Conservation (phyloP, 768 basidiomycete genomes). For the Ephemerocybe angulata region DNA sequence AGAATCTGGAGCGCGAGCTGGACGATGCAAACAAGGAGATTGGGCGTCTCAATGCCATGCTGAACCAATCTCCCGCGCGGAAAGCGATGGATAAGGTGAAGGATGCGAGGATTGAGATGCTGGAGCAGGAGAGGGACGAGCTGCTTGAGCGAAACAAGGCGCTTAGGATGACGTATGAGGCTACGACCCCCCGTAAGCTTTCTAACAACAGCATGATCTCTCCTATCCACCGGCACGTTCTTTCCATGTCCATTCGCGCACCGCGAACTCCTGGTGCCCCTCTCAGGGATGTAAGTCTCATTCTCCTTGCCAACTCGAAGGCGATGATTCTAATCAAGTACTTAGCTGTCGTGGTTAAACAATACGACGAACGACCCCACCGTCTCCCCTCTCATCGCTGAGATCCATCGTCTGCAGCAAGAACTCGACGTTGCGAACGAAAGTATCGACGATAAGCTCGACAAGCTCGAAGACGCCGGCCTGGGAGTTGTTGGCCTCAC, state of each 20-base stretch:
- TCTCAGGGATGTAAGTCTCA: slow-evolving; percentile 62
- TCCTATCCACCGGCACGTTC: slow-evolving; percentile 70
- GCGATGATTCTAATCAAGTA: slow-evolving; percentile 5
- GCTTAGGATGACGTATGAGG: slow-evolving; percentile 48
- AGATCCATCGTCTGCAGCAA: slow-evolving; percentile 68
- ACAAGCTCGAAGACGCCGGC: slow-evolving; percentile 79
- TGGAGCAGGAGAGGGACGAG: slow-evolving; percentile 76
- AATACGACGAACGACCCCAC: slow-evolving; percentile 54
- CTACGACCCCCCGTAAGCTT: slow-evolving; percentile 55
- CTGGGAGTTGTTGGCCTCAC: slow-evolving; percentile 69
- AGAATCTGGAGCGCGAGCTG: slow-evolving; percentile 70
- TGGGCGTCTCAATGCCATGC: slow-evolving; percentile 58
- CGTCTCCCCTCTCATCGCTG: slow-evolving; percentile 59
- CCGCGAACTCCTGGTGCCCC: slow-evolving; percentile 81
- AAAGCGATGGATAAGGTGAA: slow-evolving; percentile 77
- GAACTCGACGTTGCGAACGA: slow-evolving; percentile 80
- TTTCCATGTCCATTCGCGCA: slow-evolving; percentile 62
- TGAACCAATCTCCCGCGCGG: slow-evolving; percentile 70
- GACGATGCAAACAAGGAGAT: slow-evolving; percentile 76
- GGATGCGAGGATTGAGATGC: slow-evolving; percentile 68
- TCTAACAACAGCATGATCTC: slow-evolving; percentile 60
- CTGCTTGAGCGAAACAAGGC: slow-evolving; percentile 66
- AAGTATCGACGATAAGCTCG: slow-evolving; percentile 84
- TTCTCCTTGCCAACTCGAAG: background rate
- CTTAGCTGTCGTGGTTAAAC: slow-evolving; percentile 74